These are phyloP conservation scores for Kokia cookei DNA, from an alignment of 441 rosid genomes.

Conservation along the genomic window DNA sequence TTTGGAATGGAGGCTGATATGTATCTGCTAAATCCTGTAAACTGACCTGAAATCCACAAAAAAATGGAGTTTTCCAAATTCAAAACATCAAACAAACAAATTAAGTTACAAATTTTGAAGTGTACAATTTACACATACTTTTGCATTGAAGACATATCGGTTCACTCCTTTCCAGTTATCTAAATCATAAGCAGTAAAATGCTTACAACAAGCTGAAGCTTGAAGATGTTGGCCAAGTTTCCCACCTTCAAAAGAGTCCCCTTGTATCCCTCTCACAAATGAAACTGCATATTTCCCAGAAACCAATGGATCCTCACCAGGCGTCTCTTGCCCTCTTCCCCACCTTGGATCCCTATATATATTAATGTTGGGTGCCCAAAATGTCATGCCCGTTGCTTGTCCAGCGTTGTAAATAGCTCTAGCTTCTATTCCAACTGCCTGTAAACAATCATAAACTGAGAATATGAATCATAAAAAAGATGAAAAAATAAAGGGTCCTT, in stretches of 20 bases:
- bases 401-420: constrained; percentile 76
- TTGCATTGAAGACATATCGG: constrained; percentile 63
- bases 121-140: constrained; percentile 23
- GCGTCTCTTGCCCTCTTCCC: constrained; percentile 88
- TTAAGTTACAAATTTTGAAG: not conserved
- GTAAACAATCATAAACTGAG: not conserved
- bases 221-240: constrained; percentile 46
- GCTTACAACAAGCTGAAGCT: constrained; percentile 93
- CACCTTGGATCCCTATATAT: constrained; percentile 85
- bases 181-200: constrained; percentile 81
- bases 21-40: constrained; percentile 74
- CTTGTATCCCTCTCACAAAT: constrained; percentile 77
- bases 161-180: constrained; percentile 69
- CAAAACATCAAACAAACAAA: not conserved
- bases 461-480: not conserved
- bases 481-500: not conserved
- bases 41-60: constrained; percentile 40
- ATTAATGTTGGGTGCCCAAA: constrained; percentile 91
- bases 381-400: constrained; percentile 63
- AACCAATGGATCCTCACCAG: constrained; percentile 78
- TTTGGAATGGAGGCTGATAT: constrained; percentile 78
- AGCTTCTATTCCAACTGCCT: constrained; percentile 66
- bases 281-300: constrained; percentile 61
- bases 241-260: constrained; percentile 61
- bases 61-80: not conserved